Conservation (phyloP, 2,329 filamentous ascomycete species). For the Pyrenophora seminiperda region DNA sequence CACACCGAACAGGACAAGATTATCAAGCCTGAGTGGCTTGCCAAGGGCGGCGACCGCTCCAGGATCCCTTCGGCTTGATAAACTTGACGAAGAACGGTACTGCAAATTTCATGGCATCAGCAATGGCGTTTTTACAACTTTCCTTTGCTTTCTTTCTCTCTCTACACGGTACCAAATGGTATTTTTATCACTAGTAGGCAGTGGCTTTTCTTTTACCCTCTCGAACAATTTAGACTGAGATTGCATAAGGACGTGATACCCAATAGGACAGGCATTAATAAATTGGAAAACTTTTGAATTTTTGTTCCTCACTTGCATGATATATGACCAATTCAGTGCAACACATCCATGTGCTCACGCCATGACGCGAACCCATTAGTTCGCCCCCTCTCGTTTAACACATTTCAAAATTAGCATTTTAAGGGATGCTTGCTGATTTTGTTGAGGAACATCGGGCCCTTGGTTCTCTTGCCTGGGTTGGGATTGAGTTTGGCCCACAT, state of each 20-base stretch:
- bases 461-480: too few relatives aligned
- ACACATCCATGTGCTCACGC: not conserved
- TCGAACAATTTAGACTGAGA: not conserved
- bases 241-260: constrained; percentile 13
- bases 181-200: not conserved
- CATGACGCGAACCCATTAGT: too few relatives aligned
- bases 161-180: too few relatives aligned
- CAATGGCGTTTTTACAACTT: not conserved
- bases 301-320: not conserved
- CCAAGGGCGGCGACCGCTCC: constrained; percentile 71
- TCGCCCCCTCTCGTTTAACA: not conserved
- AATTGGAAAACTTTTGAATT: constrained; percentile 10
- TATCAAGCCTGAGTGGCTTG: constrained; percentile 75
- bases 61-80: constrained; percentile 63
- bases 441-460: too few relatives aligned
- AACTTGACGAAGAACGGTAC: too few relatives aligned
- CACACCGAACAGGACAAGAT: constrained; percentile 75
- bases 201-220: too few relatives aligned
- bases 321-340: too few relatives aligned
- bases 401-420: too few relatives aligned
- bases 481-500: too few relatives aligned
- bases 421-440: too few relatives aligned
- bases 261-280: constrained; percentile 8
- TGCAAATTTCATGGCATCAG: too few relatives aligned
- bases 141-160: not conserved